Base-by-base conservation (phyloP, 352 stramenopile genomes). In the Pythium utonaiense region DNA sequence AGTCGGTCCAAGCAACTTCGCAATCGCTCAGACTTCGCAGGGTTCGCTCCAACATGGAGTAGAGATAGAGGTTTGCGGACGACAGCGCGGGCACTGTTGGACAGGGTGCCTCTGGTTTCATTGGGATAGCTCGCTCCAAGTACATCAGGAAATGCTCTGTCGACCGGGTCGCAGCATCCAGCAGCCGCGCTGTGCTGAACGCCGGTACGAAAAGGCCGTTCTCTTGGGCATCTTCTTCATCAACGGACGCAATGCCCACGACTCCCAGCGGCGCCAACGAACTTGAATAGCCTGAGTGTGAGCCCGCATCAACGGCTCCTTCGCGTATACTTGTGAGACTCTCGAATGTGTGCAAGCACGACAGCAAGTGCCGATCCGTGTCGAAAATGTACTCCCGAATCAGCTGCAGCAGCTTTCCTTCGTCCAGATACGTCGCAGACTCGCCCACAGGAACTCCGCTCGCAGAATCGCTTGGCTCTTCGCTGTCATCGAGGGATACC, bases 101-200 rank as follows among this genome's bases (percentile, higher is more conserved):
- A 5, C 0, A 44, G 54, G 16, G 33, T 13, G 55, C 61, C 13
- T 68, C 47, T 3, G 59, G 14, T 33, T 45, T 42, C 4, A 27
- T 40, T 7, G 28, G 58, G 10, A 36, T 14, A 60, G 47, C 53
- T 14, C 62, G 33, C 50, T 94, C 80, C 24, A 96, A 52, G 67
- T 93, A 94, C 79, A 96, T 93, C 19, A 96, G 55, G 40, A 93
- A 96, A 59, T 89, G 83, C 24, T 94, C 84, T 17, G 79, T 87
- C 17, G 76, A 83, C 25, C 82, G 57, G 33, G 78, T 88, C 8
- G 84, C 80, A 19, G 74, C 78, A 14, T 78, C 77, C 10, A 96
- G 52, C 22, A 96, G 64, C 22, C 86, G 77, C 9, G 85, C 79
- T 3, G 86, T 93, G 51, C 86, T 96, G 51, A 96, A 96, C n/a